phyloP scores from a whole-genome alignment of 139 green algal genomes.

The Picochlorum sp. region DNA sequence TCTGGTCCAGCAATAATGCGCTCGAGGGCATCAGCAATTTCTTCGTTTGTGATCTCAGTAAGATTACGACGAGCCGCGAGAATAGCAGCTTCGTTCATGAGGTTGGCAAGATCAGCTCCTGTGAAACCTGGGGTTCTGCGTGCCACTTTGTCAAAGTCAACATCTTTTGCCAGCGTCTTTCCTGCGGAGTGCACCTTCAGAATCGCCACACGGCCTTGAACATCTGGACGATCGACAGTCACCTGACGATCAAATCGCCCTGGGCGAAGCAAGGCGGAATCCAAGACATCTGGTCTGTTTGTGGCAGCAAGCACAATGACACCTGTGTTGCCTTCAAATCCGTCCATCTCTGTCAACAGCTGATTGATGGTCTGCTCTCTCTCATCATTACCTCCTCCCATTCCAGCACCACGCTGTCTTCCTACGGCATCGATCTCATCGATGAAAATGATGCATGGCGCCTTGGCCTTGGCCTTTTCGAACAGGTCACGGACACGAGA shows the following conservation, averaged over 20 bases:
- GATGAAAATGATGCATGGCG: slow-evolving; percentile 99
- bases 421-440: slow-evolving; percentile 99
- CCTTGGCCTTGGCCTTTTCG: slow-evolving; percentile 91
- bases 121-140: slow-evolving; percentile 84
- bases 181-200: slow-evolving; percentile 90
- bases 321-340: slow-evolving; percentile 86
- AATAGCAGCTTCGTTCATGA: slow-evolving; percentile 99
- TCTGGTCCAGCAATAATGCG: slow-evolving; percentile 97
- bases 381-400: slow-evolving; percentile 98
- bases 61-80: slow-evolving; percentile 86
- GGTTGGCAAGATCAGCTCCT: slow-evolving; percentile 95
- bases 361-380: slow-evolving; percentile 99
- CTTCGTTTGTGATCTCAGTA: slow-evolving; percentile 98
- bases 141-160: slow-evolving; percentile 95
- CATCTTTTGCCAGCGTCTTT: slow-evolving; percentile 94
- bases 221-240: slow-evolving; percentile 86
- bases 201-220: slow-evolving; percentile 85
- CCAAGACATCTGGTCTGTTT: slow-evolving; percentile 96
- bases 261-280: slow-evolving; percentile 92
- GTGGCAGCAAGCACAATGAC: slow-evolving; percentile 82
- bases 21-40: slow-evolving; percentile 97
- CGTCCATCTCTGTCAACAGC: slow-evolving; percentile 96
- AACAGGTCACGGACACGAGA: slow-evolving; percentile 96
- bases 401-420: slow-evolving; percentile 87
- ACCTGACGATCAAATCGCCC: slow-evolving; percentile 96